phyloP scores from a whole-genome alignment of 176 grass and related monocot genomes.

The Elymus sibiricus region DNA sequence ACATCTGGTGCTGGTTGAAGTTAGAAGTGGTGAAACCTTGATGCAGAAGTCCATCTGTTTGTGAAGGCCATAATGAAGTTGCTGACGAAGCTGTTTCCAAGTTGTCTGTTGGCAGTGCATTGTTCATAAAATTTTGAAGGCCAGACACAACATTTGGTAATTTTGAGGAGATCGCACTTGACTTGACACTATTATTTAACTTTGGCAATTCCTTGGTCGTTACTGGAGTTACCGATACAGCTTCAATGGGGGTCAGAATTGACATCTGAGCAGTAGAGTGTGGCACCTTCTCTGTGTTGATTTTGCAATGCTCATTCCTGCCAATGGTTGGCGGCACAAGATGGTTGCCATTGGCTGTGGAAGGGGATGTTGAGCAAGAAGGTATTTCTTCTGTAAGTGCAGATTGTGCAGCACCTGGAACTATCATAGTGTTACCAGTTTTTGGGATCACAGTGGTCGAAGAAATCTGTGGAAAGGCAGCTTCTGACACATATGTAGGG shows the following conservation, averaged over 20 bases:
- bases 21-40: conserved; percentile 59
- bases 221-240: conserved; percentile 38
- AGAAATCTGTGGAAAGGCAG: conserved; percentile 34
- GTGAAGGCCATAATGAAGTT: conserved; percentile 81
- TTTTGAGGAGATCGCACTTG: conserved; percentile 45
- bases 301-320: conserved; percentile 49
- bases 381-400: conserved; percentile 81
- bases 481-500: conserved; percentile 39
- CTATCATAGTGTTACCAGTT: conserved; percentile 40
- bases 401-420: conserved; percentile 59
- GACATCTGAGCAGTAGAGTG: conserved; percentile 41
- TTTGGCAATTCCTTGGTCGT: conserved; percentile 49
- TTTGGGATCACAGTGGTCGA: conserved; percentile 37
- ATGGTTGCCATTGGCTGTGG: conserved; percentile 59
- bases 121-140: conserved; percentile 63
- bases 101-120: conserved; percentile 60
- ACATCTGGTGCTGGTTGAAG: conserved; percentile 64
- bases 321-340: conserved; percentile 34
- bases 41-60: conserved; percentile 71
- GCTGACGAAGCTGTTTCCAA: conserved; percentile 87
- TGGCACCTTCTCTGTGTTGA: conserved; percentile 47
- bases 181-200: conserved; percentile 54
- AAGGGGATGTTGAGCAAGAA: conserved; percentile 85
- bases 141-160: conserved; percentile 43
- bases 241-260: conserved; percentile 48